Evolutionary conservation across 225 moss, liverwort and hornwort species (phyloP).

Genomic region (Asterella californica): DNA sequence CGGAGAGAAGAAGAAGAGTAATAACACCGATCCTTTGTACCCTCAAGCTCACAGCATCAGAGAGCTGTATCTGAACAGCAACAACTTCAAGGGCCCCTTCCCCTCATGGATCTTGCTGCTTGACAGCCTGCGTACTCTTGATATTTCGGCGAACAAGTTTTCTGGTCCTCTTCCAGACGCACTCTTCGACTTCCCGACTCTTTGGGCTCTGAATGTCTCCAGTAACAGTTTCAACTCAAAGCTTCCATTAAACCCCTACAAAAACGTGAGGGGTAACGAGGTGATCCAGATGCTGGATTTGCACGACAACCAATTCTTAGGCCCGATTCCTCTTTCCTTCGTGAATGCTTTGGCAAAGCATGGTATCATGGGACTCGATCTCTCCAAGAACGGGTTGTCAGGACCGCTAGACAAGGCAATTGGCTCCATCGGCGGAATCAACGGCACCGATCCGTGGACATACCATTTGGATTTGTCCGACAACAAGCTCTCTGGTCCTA

Average conservation of each 20-base stretch:
- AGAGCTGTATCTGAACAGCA: conserved; percentile 15
- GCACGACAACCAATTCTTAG: conserved; percentile 20
- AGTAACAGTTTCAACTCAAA: conserved; percentile 18
- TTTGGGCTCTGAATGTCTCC: conserved; percentile 25
- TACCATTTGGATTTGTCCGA: conserved; percentile 24
- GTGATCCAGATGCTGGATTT: conserved; percentile 4
- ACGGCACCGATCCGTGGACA: not conserved
- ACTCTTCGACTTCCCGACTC: conserved; percentile 4
- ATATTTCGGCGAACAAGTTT: conserved; percentile 27
- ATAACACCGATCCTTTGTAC: not conserved
- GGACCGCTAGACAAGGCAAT: not conserved
- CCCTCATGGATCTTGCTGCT: conserved; percentile 13
- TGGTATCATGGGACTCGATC: conserved; percentile 17
- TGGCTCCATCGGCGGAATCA: not conserved
- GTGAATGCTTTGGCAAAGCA: not conserved
- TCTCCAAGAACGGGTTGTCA: not conserved
- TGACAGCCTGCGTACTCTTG: conserved; percentile 15
- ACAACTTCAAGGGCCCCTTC: conserved; percentile 18
- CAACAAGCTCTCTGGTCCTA: conserved; percentile 18
- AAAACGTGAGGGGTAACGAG: not conserved
- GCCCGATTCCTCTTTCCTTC: conserved; percentile 26
- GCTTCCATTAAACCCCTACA: conserved; percentile 17
- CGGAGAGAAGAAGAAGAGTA: not conserved
- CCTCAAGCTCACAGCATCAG: not conserved
- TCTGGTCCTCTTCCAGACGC: conserved; percentile 24